Conservation (phyloP, 1,284 basidiomycete species). For the Singerocomus inundabilis region DNA sequence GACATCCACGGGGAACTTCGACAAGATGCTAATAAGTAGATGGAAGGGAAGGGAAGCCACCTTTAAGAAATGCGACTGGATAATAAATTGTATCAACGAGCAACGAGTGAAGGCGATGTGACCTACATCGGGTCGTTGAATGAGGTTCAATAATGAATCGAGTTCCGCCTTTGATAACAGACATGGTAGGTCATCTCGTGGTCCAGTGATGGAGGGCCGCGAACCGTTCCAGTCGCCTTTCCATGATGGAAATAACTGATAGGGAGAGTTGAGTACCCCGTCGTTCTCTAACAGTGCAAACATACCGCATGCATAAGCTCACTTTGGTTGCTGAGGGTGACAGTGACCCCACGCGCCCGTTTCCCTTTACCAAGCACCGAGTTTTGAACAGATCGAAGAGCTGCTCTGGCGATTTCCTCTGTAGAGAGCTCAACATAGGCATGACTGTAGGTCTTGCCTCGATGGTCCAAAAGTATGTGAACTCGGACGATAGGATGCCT, state of each 20-base stretch:
- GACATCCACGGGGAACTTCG: constrained; percentile 70
- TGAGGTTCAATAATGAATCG: constrained; percentile 59
- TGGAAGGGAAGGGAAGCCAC: constrained; percentile 77
- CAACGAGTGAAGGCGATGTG: constrained; percentile 1
- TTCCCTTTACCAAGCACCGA: constrained; percentile 72
- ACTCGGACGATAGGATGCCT: constrained; percentile 64
- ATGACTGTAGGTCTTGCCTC: constrained; percentile 79
- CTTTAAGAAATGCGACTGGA: constrained; percentile 78
- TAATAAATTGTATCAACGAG: constrained; percentile 9
- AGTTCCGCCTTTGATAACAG: constrained; percentile 66
- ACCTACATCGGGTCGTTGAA: constrained; percentile 71
- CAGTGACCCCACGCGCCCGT: constrained; percentile 73
- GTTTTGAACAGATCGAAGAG: constrained; percentile 61
- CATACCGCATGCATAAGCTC: constrained; percentile 75
- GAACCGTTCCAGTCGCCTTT: constrained; percentile 69
- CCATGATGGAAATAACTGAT: constrained; percentile 75
- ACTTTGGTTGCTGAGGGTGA: constrained; percentile 72
- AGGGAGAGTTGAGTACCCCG: constrained; percentile 7
- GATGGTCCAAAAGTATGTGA: constrained; percentile 72
- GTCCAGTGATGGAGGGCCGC: constrained; percentile 60
- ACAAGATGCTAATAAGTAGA: constrained; percentile 64
- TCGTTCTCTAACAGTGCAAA: constrained; percentile 11
- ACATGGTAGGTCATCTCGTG: constrained; percentile 55
- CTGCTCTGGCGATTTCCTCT: constrained; percentile 58
- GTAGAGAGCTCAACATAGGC: constrained; percentile 71